Conservation (phyloP, 495 filamentous ascomycete species). For the Penicillium manginii region DNA sequence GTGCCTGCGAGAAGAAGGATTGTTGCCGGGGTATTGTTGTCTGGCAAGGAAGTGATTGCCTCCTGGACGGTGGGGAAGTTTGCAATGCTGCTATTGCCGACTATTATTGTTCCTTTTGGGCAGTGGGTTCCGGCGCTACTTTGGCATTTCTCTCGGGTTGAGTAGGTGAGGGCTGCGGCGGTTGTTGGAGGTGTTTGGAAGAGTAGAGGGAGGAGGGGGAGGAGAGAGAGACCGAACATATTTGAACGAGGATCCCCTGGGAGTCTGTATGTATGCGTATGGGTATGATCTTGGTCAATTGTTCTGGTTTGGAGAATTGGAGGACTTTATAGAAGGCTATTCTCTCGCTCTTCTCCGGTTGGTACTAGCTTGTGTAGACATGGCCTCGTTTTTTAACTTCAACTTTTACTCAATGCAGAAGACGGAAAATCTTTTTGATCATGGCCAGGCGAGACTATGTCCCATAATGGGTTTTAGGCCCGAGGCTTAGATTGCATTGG, state of each 20-base stretch:
- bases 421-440: not conserved
- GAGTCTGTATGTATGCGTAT: not conserved
- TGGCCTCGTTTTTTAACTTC: not conserved
- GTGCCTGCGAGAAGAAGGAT: constrained; percentile 59
- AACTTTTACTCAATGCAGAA: not conserved
- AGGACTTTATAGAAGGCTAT: not conserved
- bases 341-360: not conserved
- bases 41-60: constrained; percentile 57
- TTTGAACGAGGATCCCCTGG: not conserved
- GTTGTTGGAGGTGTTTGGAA: constrained; percentile 7
- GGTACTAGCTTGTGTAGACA: not conserved
- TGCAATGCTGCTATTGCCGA: constrained; percentile 36
- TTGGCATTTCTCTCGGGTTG: constrained; percentile 20
- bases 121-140: constrained; percentile 38
- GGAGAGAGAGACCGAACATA: constrained; percentile 1
- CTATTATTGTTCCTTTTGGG: constrained; percentile 52
- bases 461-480: not conserved
- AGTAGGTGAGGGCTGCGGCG: not conserved
- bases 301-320: not conserved
- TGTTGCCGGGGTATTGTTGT: constrained; percentile 50
- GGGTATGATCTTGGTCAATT: not conserved
- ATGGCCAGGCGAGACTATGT: constrained; percentile 9
- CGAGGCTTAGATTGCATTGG: constrained; percentile 2
- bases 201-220: constrained; percentile 15
- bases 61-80: constrained; percentile 54